Percentiles rank a stretch among this genome's conserved stretches.
Evolutionary conservation across 331 rosid species (phyloP).

Genomic region (Ulmus americana): DNA sequence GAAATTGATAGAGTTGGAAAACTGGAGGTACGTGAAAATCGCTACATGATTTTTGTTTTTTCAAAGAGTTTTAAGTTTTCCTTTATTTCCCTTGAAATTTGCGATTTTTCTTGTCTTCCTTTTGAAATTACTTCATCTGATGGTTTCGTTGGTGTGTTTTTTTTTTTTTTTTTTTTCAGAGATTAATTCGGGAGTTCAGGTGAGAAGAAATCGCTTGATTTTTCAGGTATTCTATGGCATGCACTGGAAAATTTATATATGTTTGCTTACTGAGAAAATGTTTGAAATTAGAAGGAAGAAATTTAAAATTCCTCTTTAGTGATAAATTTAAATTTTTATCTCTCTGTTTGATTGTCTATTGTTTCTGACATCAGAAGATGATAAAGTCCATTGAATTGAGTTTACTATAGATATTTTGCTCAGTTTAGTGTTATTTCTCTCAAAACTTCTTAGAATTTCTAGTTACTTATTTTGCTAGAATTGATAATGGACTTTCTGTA

Average conservation of each 20-base stretch:
- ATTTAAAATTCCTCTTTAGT: neutral
- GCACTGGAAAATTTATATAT: neutral
- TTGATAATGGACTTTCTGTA: neutral
- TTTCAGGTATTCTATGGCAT: slow-evolving; percentile 14
- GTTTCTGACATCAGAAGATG: neutral
- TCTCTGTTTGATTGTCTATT: slow-evolving; percentile 1
- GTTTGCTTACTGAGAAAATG: slow-evolving; percentile 16
- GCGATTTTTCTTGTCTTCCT: neutral
- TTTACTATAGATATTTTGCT: neutral
- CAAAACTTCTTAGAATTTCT: neutral
- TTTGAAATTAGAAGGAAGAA: neutral
- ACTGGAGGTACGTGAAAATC: neutral
- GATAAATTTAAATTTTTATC: too few relatives aligned
- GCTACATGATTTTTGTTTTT: neutral
- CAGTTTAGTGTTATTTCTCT: neutral
- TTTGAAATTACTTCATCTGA: neutral
- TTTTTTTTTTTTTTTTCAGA: slow-evolving; percentile 14
- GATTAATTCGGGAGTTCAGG: slow-evolving; percentile 2
- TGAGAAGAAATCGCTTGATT: slow-evolving; percentile 1
- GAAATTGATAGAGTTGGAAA: slow-evolving; percentile 5
- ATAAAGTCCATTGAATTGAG: neutral
- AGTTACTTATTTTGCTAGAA: neutral
- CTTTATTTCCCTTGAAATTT: neutral
- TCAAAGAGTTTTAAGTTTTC: neutral
- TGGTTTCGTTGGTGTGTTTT: neutral